These are phyloP conservation scores for Prunus mongolica DNA, from an alignment of 306 rosid species.

Conservation along the genomic window DNA sequence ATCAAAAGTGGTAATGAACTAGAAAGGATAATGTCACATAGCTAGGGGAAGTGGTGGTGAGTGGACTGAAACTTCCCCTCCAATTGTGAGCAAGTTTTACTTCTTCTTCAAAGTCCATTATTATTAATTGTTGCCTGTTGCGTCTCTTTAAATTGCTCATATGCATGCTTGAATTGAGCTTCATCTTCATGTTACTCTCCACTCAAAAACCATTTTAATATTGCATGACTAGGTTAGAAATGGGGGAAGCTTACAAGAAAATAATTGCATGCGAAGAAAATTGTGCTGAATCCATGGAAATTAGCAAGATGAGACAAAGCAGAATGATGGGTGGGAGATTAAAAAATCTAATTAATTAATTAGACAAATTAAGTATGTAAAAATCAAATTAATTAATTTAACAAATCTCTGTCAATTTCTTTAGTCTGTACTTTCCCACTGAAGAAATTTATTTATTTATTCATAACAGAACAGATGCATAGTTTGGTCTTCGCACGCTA, in stretches of 20 bases:
- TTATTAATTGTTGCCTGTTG: not conserved
- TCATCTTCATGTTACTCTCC: not conserved
- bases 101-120: not conserved
- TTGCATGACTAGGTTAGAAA: not conserved
- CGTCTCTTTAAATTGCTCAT: not conserved
- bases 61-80: constrained; percentile 14
- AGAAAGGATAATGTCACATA: too few species aligned
- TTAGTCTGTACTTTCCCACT: too few species aligned
- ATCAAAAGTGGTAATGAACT: not conserved
- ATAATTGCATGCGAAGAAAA: not conserved
- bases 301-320: not conserved
- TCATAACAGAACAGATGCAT: too few species aligned
- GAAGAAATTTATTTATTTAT: too few species aligned
- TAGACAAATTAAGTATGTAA: too few species aligned
- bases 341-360: too few species aligned
- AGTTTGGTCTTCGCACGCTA: too few species aligned
- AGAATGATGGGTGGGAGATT: not conserved
- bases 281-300: not conserved
- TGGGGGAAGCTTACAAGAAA: not conserved
- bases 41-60: not conserved
- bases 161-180: constrained; percentile 10
- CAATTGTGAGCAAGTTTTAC: constrained; percentile 11
- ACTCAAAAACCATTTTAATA: not conserved
- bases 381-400: too few species aligned
- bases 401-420: too few species aligned